Percentiles rank a stretch among this genome's conserved stretches.
phyloP scores from a whole-genome alignment of 805 yeast genomes.

The Zygotorulaspora chibaensis region DNA sequence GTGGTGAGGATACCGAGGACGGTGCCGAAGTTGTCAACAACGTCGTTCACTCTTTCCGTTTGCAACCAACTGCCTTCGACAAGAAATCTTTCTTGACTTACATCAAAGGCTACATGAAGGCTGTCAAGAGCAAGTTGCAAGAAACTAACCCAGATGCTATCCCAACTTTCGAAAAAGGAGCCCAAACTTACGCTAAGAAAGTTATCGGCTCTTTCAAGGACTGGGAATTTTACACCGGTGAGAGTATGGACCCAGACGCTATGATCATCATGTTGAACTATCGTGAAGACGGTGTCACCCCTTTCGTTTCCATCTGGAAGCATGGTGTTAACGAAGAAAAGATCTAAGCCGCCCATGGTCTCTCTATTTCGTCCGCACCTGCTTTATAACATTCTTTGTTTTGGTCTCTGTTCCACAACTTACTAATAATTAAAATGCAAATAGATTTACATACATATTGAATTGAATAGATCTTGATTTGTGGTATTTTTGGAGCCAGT shows the following conservation, averaged over 20 bases:
- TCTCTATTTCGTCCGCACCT: neutral
- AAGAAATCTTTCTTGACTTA: conserved; percentile 95
- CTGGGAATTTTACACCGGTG: conserved; percentile 99
- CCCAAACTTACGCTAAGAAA: conserved; percentile 93
- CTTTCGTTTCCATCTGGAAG: conserved; percentile 97
- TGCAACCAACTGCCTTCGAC: conserved; percentile 93
- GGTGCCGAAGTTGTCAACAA: conserved; percentile 92
- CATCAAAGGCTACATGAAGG: conserved; percentile 99
- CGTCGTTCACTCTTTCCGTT: conserved; percentile 97
- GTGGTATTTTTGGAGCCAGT: neutral
- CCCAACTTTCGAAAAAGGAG: conserved; percentile 94
- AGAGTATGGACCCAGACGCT: conserved; percentile 99
- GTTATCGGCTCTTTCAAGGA: conserved; percentile 92
- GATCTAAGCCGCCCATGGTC: conserved; percentile 53
- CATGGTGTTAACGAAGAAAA: conserved; percentile 91
- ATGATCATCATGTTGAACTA: conserved; percentile 97
- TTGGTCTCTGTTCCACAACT: neutral
- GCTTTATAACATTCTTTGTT: neutral
- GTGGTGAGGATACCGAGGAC: conserved; percentile 75
- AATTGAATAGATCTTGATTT: neutral
- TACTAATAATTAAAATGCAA: neutral
- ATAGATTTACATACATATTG: neutral
- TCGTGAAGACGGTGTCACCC: conserved; percentile 99
- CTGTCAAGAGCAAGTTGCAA: conserved; percentile 83
- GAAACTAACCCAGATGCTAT: conserved; percentile 86